Evolutionary conservation across 768 basidiomycete genomes (phyloP).

Genomic region (Amanita molliuscula): DNA sequence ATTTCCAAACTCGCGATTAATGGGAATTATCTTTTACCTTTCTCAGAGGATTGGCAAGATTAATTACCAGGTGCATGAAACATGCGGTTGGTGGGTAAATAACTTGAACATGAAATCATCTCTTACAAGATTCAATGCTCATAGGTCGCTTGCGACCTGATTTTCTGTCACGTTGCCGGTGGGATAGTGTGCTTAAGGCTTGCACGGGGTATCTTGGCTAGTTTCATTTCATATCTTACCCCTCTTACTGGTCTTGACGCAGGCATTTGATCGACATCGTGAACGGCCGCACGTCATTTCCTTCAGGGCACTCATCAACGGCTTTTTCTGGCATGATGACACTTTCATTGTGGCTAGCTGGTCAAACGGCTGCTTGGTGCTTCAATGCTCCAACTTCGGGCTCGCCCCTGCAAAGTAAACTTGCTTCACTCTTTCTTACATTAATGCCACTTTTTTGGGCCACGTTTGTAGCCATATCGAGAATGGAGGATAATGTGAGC

Average conservation of each 20-base stretch:
- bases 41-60: slow-evolving; percentile 31
- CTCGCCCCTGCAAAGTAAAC: slow-evolving; percentile 30
- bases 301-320: slow-evolving; percentile 60
- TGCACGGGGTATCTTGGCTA: slow-evolving; percentile 43
- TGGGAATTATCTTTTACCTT: slow-evolving; percentile 1
- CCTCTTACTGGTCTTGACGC: slow-evolving; percentile 3
- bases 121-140: not conserved
- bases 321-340: slow-evolving; percentile 60
- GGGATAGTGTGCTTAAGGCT: slow-evolving; percentile 32
- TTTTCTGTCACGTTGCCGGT: slow-evolving; percentile 55
- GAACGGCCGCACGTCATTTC: slow-evolving; percentile 53
- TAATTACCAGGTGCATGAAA: slow-evolving; percentile 43
- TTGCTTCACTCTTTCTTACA: slow-evolving; percentile 36
- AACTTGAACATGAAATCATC: not conserved
- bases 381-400: slow-evolving; percentile 28
- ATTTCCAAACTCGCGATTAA: slow-evolving; percentile 5
- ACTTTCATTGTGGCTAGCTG: slow-evolving; percentile 50
- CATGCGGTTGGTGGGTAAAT: slow-evolving; percentile 41
- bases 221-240: not conserved
- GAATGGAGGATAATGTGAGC: slow-evolving; percentile 58
- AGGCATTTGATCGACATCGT: slow-evolving; percentile 27
- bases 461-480: slow-evolving; percentile 48
- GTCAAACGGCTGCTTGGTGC: slow-evolving; percentile 54
- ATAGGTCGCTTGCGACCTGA: slow-evolving; percentile 52
- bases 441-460: slow-evolving; percentile 46